Evolutionary conservation across 768 basidiomycete species (phyloP).

Genomic region (Pisolithus microcarpus): DNA sequence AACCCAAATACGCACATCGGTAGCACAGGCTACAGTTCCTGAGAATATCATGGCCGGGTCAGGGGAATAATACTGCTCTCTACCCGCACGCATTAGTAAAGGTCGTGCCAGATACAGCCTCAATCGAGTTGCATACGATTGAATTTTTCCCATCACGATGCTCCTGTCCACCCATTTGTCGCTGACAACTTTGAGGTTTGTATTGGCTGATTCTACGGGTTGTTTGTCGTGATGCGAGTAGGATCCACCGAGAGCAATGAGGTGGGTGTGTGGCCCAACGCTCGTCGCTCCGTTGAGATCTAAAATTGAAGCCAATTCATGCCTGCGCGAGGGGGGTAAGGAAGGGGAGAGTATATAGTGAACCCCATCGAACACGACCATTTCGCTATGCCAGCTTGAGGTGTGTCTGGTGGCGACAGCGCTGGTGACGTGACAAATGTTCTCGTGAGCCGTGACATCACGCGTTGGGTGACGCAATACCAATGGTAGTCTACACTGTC

Average conservation of each 20-base stretch:
- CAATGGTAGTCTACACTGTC: no score
- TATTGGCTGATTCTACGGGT: slow-evolving; percentile 28
- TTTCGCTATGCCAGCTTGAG: not conserved
- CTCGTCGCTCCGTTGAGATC: slow-evolving; percentile 46
- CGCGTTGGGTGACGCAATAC: no score
- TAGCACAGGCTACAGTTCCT: slow-evolving; percentile 66
- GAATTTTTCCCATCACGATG: slow-evolving; percentile 47
- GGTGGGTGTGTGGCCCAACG: slow-evolving; percentile 46
- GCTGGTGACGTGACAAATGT: no score
- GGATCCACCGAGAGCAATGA: slow-evolving; percentile 45
- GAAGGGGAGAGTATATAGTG: slow-evolving; percentile 46
- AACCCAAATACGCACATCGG: slow-evolving; percentile 41
- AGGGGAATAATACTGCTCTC: slow-evolving; percentile 61
- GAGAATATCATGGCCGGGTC: slow-evolving; percentile 79
- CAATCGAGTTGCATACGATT: slow-evolving; percentile 40
- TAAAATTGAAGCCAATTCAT: slow-evolving; percentile 42
- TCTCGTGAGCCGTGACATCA: no score
- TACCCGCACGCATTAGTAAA: slow-evolving; percentile 15
- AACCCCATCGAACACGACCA: slow-evolving; percentile 36
- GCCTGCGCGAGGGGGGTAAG: slow-evolving; percentile 33
- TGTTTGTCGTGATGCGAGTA: slow-evolving; percentile 31
- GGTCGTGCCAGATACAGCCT: not conserved
- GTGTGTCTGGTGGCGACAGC: not conserved
- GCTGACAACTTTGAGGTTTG: slow-evolving; percentile 28
- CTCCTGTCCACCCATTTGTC: slow-evolving; percentile 70